Base-by-base conservation (phyloP, 805 yeast species). In the Wickerhamiella parazyma region DNA sequence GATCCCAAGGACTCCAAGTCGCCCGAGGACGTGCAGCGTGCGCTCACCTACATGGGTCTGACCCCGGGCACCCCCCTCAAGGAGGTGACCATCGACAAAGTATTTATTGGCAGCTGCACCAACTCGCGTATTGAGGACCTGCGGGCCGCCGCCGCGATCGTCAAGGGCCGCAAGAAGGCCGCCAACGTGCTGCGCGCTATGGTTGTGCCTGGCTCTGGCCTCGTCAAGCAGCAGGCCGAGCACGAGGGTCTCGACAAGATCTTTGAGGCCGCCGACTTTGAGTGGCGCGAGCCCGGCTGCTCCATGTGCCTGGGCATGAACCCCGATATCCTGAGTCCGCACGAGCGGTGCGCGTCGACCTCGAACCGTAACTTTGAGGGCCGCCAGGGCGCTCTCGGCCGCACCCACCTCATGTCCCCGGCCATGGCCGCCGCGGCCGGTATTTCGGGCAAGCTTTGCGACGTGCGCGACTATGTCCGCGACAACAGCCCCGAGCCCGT, bases 401-500 rank as follows among this genome's bases (percentile, higher is more conserved):
- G 98, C 69, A 91, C 98, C 16, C 98, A 91, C 62, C 73, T 91
- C 60, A 85, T 89, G 94, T 84, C 95, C 11, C 98, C 98, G 33
- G 95, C 95, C 18, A 91, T 91, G 98, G 98, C 98, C 38, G 98
- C 98, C 25, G 96, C 97, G 17, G 97, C 98, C 16, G 95, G 87
- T 56, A 78, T 91, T 53, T 73, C 72, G 45, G 98, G 98, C 53
- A 85, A 79, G 58, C 78, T 91, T 56, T 73, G 82, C 37, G 98
- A 91, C 60, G 87, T 87, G 55, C 79, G 98, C 66, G 80, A 83
- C 45, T 83, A 73, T 62, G 65, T 84, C 51, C 60, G 61, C 37
- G 59, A 9, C 55, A 26, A 29, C 5, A 18, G 11, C 18, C 37
- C 44, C 11, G 19, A 19, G 17, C 19, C 33, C 12, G 36, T 33